phyloP scores from a whole-genome alignment of 371 early-diverging fungal genomes.

The Syncephalastrum contaminatum region DNA sequence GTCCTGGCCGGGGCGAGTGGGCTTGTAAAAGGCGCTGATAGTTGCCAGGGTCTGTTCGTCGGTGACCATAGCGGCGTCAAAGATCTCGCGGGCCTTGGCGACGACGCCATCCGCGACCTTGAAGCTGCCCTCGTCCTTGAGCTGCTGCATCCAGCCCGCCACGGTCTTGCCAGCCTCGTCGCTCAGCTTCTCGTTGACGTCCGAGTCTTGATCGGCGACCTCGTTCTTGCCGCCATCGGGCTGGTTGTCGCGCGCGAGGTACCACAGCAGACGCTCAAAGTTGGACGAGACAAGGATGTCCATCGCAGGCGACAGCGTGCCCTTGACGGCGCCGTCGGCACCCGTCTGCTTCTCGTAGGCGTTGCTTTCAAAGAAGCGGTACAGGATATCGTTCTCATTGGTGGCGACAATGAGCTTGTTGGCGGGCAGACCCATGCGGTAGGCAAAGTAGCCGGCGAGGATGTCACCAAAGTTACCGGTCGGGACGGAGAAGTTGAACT shows the following conservation, averaged over 20 bases:
- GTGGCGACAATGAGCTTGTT: constrained; percentile 85
- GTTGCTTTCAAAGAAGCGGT: constrained; percentile 88
- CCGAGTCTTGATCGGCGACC: constrained; percentile 21
- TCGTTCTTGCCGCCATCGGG: constrained; percentile 26
- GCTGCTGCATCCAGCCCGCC: constrained; percentile 77
- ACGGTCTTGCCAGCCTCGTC: constrained; percentile 62
- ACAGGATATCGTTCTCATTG: constrained; percentile 95
- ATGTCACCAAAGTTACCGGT: constrained; percentile 99
- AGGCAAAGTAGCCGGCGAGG: constrained; percentile 92
- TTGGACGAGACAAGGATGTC: constrained; percentile 94
- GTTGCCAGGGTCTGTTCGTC: constrained; percentile 74
- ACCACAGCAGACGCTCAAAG: constrained; percentile 96
- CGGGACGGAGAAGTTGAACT: constrained; percentile 86
- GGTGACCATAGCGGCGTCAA: constrained; percentile 76
- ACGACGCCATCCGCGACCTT: constrained; percentile 63
- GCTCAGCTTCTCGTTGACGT: constrained; percentile 37
- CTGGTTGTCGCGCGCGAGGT: constrained; percentile 69
- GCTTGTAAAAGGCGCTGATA: constrained; percentile 70
- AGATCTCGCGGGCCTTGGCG: constrained; percentile 67
- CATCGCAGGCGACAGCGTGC: constrained; percentile 96
- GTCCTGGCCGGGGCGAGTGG: constrained; percentile 39
- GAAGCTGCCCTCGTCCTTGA: constrained; percentile 74
- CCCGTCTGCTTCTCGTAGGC: constrained; percentile 73
- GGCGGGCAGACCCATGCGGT: constrained; percentile 90
- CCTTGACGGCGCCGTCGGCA: constrained; percentile 64